A percentile compares a stretch with the other conserved stretches of the same genome.
Evolutionary conservation across 148 eudicot species (phyloP).

Genomic region (Silene uniflora): DNA sequence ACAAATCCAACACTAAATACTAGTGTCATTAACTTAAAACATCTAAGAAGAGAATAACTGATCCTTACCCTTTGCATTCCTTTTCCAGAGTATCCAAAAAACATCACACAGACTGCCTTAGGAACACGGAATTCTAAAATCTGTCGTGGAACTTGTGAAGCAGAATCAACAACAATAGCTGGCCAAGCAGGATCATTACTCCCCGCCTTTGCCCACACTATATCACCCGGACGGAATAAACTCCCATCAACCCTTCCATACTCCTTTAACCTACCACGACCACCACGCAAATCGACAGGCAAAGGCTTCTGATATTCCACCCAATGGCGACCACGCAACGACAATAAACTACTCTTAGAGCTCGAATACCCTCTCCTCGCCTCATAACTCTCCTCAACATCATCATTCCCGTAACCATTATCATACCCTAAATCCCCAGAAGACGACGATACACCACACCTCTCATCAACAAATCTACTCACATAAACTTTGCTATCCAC

Average conservation of each 20-base stretch:
- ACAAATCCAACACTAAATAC: conserved; percentile 24
- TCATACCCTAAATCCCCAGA: conserved; percentile 29
- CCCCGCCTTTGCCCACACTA: conserved; percentile 87
- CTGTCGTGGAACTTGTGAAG: conserved; percentile 68
- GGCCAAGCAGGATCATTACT: conserved; percentile 90
- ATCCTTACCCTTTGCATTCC: conserved; percentile 78
- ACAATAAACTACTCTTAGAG: conserved; percentile 33
- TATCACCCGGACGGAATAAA: conserved; percentile 65
- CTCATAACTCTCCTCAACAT: conserved; percentile 18
- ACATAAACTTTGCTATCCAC: conserved; percentile 25
- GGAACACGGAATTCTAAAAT: conserved; percentile 60
- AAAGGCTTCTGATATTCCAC: conserved; percentile 31
- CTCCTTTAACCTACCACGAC: conserved; percentile 27
- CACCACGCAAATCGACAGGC: conserved; percentile 26
- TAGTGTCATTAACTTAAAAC: neutral
- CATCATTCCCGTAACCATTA: conserved; percentile 24
- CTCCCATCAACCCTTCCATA: conserved; percentile 26
- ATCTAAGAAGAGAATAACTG: conserved; percentile 15
- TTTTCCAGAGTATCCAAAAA: conserved; percentile 79
- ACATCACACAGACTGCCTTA: conserved; percentile 79
- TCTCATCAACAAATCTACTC: conserved; percentile 30
- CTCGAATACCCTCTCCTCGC: conserved; percentile 35
- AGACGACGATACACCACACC: conserved; percentile 24
- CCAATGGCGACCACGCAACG: conserved; percentile 38
- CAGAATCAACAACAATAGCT: conserved; percentile 80